Evolutionary conservation across 129 eudicot genomes (phyloP).

Genomic region (Smallanthus sonchifolius): DNA sequence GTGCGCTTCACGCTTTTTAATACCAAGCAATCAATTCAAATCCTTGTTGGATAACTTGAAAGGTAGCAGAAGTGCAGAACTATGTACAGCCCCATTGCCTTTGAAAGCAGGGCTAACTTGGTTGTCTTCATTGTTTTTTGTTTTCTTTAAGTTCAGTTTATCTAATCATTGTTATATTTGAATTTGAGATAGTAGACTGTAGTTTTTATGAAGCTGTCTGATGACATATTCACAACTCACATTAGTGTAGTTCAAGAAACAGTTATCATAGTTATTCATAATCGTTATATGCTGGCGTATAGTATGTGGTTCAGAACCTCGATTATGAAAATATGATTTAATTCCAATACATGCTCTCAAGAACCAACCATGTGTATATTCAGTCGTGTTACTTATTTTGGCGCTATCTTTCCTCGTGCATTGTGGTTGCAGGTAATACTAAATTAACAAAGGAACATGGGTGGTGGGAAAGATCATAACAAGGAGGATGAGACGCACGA

Average conservation of each 20-base stretch:
- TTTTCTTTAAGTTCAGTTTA: not conserved
- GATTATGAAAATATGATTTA: not conserved
- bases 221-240: not conserved
- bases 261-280: not conserved
- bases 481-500: constrained; percentile 13
- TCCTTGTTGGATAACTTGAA: not conserved
- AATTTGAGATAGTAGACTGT: constrained; percentile 5
- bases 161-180: not conserved
- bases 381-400: not conserved
- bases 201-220: constrained; percentile 3
- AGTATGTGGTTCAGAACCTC: too few relatives aligned
- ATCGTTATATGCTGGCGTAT: not conserved
- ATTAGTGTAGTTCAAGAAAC: not conserved
- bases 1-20: too few relatives aligned
- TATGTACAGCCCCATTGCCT: not conserved
- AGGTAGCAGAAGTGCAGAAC: not conserved
- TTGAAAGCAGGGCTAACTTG: too few relatives aligned
- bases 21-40: not conserved
- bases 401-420: not conserved
- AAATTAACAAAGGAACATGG: constrained; percentile 42
- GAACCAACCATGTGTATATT: not conserved
- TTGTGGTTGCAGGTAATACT: constrained; percentile 8
- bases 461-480: constrained; percentile 41
- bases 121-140: not conserved
- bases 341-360: not conserved